Percentiles rank a stretch among this genome's conserved stretches.
Evolutionary conservation across 164 flowering plant genomes (phyloP).

Genomic region (Nelumbo lutea): DNA sequence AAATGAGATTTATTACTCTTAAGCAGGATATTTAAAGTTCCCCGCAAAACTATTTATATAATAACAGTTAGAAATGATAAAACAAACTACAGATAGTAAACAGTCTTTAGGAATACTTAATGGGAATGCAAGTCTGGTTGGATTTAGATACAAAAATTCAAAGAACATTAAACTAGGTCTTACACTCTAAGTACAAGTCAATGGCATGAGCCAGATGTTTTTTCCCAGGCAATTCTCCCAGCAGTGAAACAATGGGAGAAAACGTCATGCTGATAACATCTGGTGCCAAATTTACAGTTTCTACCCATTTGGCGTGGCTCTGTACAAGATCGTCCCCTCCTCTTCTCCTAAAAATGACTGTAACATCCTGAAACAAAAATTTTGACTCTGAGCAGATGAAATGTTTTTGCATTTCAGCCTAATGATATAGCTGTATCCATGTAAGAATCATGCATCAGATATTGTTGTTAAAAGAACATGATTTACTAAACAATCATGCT

Average conservation of each 20-base stretch:
- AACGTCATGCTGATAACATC: slow-evolving; percentile 94
- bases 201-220: slow-evolving; percentile 88
- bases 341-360: slow-evolving; percentile 93
- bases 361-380: slow-evolving; percentile 77
- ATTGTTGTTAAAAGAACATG: not conserved
- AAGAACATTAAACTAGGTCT: slow-evolving; percentile 23
- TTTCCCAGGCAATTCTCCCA: slow-evolving; percentile 74
- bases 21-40: too few relatives aligned
- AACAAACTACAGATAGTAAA: too few relatives aligned
- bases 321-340: slow-evolving; percentile 99
- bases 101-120: not conserved
- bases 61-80: too few relatives aligned
- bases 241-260: slow-evolving; percentile 78
- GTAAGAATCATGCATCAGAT: not conserved
- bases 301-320: slow-evolving; percentile 76
- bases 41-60: too few relatives aligned
- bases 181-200: slow-evolving; percentile 88
- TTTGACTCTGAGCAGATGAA: not conserved
- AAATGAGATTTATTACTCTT: too few relatives aligned
- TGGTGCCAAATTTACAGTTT: slow-evolving; percentile 66
- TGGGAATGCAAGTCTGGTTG: not conserved
- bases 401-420: not conserved
- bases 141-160: not conserved
- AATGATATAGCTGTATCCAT: not conserved
- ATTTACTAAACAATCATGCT: not conserved